Evolutionary conservation across 345 rosid species (phyloP).

Genomic region (Pseudoturritis turrita): DNA sequence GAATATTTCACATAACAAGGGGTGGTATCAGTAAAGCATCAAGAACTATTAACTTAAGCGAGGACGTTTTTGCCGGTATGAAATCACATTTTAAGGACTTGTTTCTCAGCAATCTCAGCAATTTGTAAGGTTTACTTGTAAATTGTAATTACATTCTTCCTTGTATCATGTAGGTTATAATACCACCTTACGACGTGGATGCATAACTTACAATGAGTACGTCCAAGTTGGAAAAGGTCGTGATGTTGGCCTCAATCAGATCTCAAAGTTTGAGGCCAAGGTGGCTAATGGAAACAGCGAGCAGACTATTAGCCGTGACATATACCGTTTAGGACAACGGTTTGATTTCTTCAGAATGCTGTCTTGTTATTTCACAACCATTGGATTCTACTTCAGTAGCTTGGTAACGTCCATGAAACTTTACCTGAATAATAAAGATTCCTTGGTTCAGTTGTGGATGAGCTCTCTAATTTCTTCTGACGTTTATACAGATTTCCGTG

Average conservation of each 20-base stretch:
- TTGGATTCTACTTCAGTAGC: conserved; percentile 90
- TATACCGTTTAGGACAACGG: conserved; percentile 74
- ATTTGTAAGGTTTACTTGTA: conserved; percentile 9
- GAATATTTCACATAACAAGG: conserved; percentile 92
- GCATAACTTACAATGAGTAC: conserved; percentile 80
- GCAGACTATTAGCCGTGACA: conserved; percentile 89
- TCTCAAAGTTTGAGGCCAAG: conserved; percentile 96
- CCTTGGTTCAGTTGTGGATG: background rate
- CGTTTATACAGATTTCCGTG: conserved; percentile 58
- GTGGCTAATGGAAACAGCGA: conserved; percentile 97
- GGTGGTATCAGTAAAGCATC: conserved; percentile 99
- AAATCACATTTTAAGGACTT: conserved; percentile 5
- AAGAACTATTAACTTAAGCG: conserved; percentile 85
- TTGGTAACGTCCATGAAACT: conserved; percentile 45
- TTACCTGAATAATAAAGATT: background rate
- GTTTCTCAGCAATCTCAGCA: conserved; percentile 1
- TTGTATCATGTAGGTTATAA: conserved; percentile 59
- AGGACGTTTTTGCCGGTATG: conserved; percentile 90
- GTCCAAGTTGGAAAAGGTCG: conserved; percentile 98
- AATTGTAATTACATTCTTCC: conserved; percentile 13
- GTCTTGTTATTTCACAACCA: conserved; percentile 93
- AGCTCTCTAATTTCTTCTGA: conserved; percentile 7
- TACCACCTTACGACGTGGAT: conserved; percentile 74
- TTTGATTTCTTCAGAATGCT: conserved; percentile 97
- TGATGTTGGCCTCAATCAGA: conserved; percentile 94